Evolutionary conservation across 1,139 yeast genomes (phyloP).

Genomic region (Pichia kudriavzevii): DNA sequence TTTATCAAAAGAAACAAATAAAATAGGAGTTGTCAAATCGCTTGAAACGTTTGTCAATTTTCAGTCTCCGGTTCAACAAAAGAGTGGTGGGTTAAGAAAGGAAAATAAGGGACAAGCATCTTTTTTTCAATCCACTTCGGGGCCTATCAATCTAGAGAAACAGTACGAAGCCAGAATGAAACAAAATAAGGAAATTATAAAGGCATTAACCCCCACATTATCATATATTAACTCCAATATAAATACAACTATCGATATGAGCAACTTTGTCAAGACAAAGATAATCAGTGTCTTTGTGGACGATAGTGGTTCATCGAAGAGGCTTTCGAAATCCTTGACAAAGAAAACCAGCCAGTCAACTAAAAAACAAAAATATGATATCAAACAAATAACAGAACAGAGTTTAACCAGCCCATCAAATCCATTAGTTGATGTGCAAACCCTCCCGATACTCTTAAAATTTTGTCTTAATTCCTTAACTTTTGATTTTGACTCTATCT

Average conservation of each 20-base stretch:
- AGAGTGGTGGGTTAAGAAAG: background rate
- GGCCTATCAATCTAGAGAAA: conserved; percentile 15
- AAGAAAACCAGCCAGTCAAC: background rate
- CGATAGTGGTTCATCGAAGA: background rate
- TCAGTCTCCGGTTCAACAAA: conserved; percentile 11
- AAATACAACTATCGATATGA: conserved; percentile 17
- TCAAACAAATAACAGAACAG: conserved; percentile 10
- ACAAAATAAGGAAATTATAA: conserved; percentile 11
- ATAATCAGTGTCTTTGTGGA: conserved; percentile 19
- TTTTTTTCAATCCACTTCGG: conserved; percentile 11
- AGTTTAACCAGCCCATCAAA: conserved; percentile 14
- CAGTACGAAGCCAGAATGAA: conserved; percentile 13
- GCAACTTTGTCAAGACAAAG: conserved; percentile 17
- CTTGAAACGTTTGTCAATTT: conserved; percentile 19
- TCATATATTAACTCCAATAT: conserved; percentile 19
- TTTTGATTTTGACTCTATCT: conserved; percentile 23
- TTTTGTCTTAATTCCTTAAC: conserved; percentile 25
- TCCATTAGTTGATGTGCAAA: conserved; percentile 21
- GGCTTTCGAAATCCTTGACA: background rate
- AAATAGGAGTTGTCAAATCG: conserved; percentile 23
- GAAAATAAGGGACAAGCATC: conserved; percentile 1
- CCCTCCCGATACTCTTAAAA: conserved; percentile 25
- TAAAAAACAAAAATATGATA: background rate
- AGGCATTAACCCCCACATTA: conserved; percentile 21
- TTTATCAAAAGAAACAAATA: conserved; percentile 20